Base-by-base conservation (phyloP, 306 rosid genomes). In the Quercus berberidifolia region DNA sequence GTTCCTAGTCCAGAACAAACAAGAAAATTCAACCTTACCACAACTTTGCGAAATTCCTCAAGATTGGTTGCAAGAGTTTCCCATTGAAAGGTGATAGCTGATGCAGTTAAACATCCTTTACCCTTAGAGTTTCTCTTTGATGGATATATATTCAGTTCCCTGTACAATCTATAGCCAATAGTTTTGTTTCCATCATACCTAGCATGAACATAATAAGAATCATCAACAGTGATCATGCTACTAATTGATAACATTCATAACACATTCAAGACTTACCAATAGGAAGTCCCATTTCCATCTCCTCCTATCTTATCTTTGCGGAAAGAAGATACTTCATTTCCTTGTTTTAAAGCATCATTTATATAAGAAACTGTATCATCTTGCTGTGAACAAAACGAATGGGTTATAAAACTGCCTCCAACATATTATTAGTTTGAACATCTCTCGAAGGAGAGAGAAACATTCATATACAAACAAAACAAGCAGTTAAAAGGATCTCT, bases 31-130 rank as follows among this genome's bases (percentile, higher is more conserved):
- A 46, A 69, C 82, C 94, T 82, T 85, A 92, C 99, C 63, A 71
- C 87, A 84, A 86, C 84, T 87, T 86, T 74, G n/a, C 83, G 83
- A 83, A 93, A 90, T 74, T 90, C 93, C 76, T 90, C 85, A 8
- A 90, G 88, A 86, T 82, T 85, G 74, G 97, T 86, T 30, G 97
- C 99, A 71, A 95, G 71, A 46, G 94, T 92, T 90, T 95, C 93
- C 99, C 99, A 95, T 55, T 80, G 87, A 68, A 81, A 85, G 75
- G 60, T 84, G 74, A 84, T 68, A 60, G 49, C 51, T 74, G 95
- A 87, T 55, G 82, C 88, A 67, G 87, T 31, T 20, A 20, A 30
- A 82, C 81, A 31, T 69, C 80, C 83, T 30, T 76, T 81, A 25
- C 57, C 85, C 74, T 80, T 76, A 51, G 80, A 85, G 51, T 88